Conservation (phyloP, 192 early-diverging fungal species). For the Funneliformis geosporum region DNA sequence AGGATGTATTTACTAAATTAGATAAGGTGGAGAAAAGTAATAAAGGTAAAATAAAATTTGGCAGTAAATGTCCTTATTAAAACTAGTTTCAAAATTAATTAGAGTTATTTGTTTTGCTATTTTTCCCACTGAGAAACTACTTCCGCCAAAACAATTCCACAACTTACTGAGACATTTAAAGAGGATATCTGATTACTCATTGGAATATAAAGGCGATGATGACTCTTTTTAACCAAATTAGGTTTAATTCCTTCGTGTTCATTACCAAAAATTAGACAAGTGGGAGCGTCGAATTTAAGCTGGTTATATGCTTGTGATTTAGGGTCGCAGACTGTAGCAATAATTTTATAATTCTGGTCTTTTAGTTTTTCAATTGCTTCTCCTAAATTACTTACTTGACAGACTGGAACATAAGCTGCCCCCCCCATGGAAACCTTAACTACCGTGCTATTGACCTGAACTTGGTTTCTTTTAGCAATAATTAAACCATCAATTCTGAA, state of each 20-base stretch:
- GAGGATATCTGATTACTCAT: slow-evolving; percentile 40
- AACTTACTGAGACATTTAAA: slow-evolving; percentile 49
- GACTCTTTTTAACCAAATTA: slow-evolving; percentile 10
- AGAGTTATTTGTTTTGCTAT: too few relatives aligned
- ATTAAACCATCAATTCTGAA: slow-evolving; percentile 15
- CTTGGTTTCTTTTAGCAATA: slow-evolving; percentile 21
- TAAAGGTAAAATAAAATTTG: too few relatives aligned
- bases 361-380: slow-evolving; percentile 12
- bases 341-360: slow-evolving; percentile 1
- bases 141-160: slow-evolving; percentile 45
- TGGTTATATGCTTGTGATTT: neutral
- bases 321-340: slow-evolving; percentile 4
- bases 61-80: too few relatives aligned
- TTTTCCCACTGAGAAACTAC: too few relatives aligned
- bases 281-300: neutral
- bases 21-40: too few relatives aligned
- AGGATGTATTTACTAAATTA: slow-evolving; percentile 6
- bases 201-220: slow-evolving; percentile 17
- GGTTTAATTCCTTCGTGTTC: slow-evolving; percentile 8
- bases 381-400: neutral
- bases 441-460: slow-evolving; percentile 21
- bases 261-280: slow-evolving; percentile 19
- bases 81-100: too few relatives aligned
- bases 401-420: slow-evolving; percentile 16
- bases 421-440: slow-evolving; percentile 19